phyloP scores from a whole-genome alignment of 306 rosid species.

The Hylodesmum podocarpum region DNA sequence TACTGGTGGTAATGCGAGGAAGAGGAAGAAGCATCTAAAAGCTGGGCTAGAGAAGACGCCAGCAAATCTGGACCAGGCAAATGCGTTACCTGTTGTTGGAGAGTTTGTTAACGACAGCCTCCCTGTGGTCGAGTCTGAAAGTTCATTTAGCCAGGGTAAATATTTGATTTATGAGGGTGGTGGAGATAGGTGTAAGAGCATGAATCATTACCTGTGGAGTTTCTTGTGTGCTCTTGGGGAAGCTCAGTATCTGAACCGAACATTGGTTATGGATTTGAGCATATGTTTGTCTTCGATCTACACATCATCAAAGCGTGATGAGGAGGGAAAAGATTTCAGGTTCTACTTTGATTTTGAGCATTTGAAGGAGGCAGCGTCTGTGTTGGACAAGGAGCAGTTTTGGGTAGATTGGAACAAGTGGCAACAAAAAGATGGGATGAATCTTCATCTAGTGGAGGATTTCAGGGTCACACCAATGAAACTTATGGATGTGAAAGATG shows the following conservation, averaged over 20 bases:
- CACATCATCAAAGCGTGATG: slow-evolving; percentile 71
- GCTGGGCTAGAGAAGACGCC: slow-evolving; percentile 66
- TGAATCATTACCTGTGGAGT: slow-evolving; percentile 98
- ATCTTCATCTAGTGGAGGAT: slow-evolving; percentile 82
- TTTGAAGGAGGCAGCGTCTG: slow-evolving; percentile 83
- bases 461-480: slow-evolving; percentile 82
- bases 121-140: slow-evolving; percentile 85
- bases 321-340: slow-evolving; percentile 97
- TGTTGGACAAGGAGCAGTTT: slow-evolving; percentile 84
- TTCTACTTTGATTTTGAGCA: slow-evolving; percentile 98
- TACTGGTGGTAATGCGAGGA: slow-evolving; percentile 82
- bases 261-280: slow-evolving; percentile 92
- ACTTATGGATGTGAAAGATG: slow-evolving; percentile 65
- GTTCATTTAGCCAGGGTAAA: slow-evolving; percentile 68
- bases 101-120: slow-evolving; percentile 82
- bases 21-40: slow-evolving; percentile 76
- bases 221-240: slow-evolving; percentile 98
- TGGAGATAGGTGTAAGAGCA: slow-evolving; percentile 95
- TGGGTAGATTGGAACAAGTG: slow-evolving; percentile 90
- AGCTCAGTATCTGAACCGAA: slow-evolving; percentile 95
- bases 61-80: slow-evolving; percentile 43
- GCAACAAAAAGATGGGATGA: slow-evolving; percentile 69
- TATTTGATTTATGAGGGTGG: slow-evolving; percentile 77
- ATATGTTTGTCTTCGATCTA: slow-evolving; percentile 87
- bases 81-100: slow-evolving; percentile 72